Base-by-base conservation (phyloP, 2,329 filamentous ascomycete species). In the Corniculantispora saksenae region DNA sequence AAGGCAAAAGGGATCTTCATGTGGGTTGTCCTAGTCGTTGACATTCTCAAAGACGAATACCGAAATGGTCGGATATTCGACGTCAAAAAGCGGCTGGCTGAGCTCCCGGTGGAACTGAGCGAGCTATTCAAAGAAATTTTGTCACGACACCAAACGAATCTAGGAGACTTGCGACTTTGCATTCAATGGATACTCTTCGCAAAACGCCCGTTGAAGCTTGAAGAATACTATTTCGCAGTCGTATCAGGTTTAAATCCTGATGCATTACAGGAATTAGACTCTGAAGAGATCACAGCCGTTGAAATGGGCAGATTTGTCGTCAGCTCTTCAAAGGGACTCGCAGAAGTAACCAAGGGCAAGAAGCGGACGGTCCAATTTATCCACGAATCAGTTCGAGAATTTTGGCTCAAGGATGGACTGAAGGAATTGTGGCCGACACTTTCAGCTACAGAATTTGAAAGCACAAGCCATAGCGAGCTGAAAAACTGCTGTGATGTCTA, bases 121-220 rank as follows among this genome's bases (percentile, higher is more conserved):
- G 74, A 82, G 0, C 69, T 89, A 0, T 88, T 89, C 66, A 75
- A 74, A 3, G 73, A 84, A 19, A 83, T 88, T 0, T 63, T 88
- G 2, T 78, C 65, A 0, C 77, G 83, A 19, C 84, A 89, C 60
- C 21, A 63, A 0, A 45, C 75, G 0, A 76, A 84, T 6, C 72
- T 73, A 55, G 72, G 81, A 0, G 72, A 78, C 0, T 67, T 87
- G 0, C 63, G 78, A 0, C 67, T 84, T 0, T 86, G 80, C 35
- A 66, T 89, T 0, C 78, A 66, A 23, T 88, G 82, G 82, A 75
- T 89, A 0, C 73, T 89, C 0, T 87, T 80, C 27, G 77, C 86
- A 0, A 74, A 71, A 9, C 67, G 73, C 0, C 82, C 84, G 0
- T 64, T 88, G 0, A 74, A 53, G 0, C 79, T 73, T 0, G 67